These are phyloP conservation scores for Tolypocladium tropicale DNA, from an alignment of 2,329 filamentous ascomycete genomes.

Conservation along the genomic window DNA sequence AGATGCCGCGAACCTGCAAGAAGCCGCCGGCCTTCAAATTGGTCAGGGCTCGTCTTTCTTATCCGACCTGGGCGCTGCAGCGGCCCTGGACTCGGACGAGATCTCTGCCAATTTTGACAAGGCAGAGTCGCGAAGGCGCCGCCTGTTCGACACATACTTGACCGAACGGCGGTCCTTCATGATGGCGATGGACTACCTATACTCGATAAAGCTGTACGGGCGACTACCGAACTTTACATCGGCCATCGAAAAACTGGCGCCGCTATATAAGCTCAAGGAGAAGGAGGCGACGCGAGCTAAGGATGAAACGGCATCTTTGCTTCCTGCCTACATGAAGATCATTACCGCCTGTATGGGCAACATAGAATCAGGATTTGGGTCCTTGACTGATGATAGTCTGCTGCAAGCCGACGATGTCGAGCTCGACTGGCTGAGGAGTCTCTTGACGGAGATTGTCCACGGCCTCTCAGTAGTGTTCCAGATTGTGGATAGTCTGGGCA, in stretches of 20 bases:
- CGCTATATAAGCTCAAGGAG: conserved; percentile 19
- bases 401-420: conserved; percentile 43
- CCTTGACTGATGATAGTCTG: conserved; percentile 38
- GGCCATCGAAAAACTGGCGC: conserved; percentile 14
- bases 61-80: conserved; percentile 36
- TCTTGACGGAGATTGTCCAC: conserved; percentile 63
- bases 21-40: conserved; percentile 58
- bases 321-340: conserved; percentile 37
- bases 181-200: conserved; percentile 49
- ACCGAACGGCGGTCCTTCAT: conserved; percentile 60
- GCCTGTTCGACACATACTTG: conserved; percentile 63
- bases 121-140: conserved; percentile 49
- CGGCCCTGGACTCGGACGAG: conserved; percentile 40
- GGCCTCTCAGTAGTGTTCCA: conserved; percentile 65
- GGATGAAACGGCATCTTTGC: conserved; percentile 32
- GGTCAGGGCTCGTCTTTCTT: conserved; percentile 46
- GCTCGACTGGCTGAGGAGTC: conserved; percentile 49
- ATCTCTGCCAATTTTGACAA: conserved; percentile 52
- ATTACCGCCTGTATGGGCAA: conserved; percentile 37
- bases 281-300: conserved; percentile 12
- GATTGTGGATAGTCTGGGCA: conserved; percentile 49
- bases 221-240: conserved; percentile 23
- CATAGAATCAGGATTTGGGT: conserved; percentile 36
- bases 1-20: conserved; percentile 65
- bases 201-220: conserved; percentile 35